These are phyloP conservation scores for Tuber melanosporum DNA, from an alignment of 495 filamentous ascomycete species.

Conservation along the genomic window DNA sequence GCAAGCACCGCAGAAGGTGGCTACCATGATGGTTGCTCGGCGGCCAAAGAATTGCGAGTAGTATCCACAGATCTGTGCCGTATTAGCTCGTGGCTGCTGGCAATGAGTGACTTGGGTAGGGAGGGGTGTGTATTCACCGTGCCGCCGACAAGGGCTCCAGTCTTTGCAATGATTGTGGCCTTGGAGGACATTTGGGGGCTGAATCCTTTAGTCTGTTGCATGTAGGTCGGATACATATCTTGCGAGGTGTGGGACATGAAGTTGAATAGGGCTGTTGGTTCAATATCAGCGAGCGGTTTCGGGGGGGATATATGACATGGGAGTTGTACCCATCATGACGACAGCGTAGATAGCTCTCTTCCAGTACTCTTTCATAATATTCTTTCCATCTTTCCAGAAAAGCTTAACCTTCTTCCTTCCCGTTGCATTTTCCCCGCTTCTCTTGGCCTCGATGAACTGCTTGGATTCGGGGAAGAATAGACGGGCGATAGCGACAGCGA, in stretches of 20 bases:
- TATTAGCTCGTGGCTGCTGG: neutral
- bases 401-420: constrained; percentile 42
- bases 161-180: constrained; percentile 68
- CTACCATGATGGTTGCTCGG: constrained; percentile 57
- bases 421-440: constrained; percentile 44
- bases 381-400: constrained; percentile 47
- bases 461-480: constrained; percentile 63
- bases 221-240: constrained; percentile 72
- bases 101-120: too few species aligned
- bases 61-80: constrained; percentile 52
- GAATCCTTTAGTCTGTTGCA: constrained; percentile 61
- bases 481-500: constrained; percentile 57
- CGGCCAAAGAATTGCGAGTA: constrained; percentile 65
- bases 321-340: constrained; percentile 58
- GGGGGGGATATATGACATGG: constrained; percentile 5
- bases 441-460: constrained; percentile 61
- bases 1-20: constrained; percentile 52
- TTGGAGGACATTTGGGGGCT: constrained; percentile 47
- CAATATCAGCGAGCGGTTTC: constrained; percentile 36
- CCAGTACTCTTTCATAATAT: constrained; percentile 63
- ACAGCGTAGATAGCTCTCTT: constrained; percentile 62
- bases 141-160: constrained; percentile 66
- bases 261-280: constrained; percentile 35
- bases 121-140: constrained; percentile 46
- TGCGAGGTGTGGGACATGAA: constrained; percentile 59